Percentiles rank a stretch among this genome's conserved stretches.
These are phyloP conservation scores for Saussurea involucrata DNA, from an alignment of 129 eudicot species.

Conservation along the genomic window DNA sequence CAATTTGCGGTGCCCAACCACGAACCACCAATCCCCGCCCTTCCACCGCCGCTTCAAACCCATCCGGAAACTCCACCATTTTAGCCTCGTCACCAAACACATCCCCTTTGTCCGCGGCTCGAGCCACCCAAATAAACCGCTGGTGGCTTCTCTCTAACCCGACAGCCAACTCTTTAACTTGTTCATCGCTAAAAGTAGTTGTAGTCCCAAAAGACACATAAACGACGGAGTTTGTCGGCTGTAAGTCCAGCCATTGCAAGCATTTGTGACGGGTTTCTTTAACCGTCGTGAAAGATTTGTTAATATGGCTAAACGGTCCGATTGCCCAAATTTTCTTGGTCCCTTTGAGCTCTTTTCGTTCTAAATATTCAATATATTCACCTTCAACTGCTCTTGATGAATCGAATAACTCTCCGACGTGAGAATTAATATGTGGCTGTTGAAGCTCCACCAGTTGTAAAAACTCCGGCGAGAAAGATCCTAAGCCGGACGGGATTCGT, in stretches of 20 bases:
- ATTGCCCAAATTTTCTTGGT: constrained; percentile 46
- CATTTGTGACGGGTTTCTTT: constrained; percentile 10
- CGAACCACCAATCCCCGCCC: constrained; percentile 38
- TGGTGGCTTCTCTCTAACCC: constrained; percentile 40
- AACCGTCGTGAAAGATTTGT: not conserved
- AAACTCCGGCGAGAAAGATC: constrained; percentile 27
- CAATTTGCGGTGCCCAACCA: constrained; percentile 50
- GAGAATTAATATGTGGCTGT: not conserved
- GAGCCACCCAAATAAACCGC: constrained; percentile 37
- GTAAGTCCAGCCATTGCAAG: constrained; percentile 43
- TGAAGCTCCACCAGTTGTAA: not conserved
- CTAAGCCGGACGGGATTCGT: constrained; percentile 31
- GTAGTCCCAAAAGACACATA: constrained; percentile 46
- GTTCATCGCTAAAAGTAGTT: constrained; percentile 18
- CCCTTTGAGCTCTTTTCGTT: constrained; percentile 15
- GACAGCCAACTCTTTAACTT: constrained; percentile 28
- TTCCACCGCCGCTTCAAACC: constrained; percentile 36
- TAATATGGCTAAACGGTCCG: constrained; percentile 31
- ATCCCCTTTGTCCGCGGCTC: constrained; percentile 26
- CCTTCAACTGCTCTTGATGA: constrained; percentile 35
- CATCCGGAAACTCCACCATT: constrained; percentile 22
- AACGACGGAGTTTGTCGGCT: constrained; percentile 28
- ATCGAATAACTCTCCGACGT: constrained; percentile 35
- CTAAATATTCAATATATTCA: constrained; percentile 23
- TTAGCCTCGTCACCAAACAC: constrained; percentile 14